Evolutionary conservation across 2,329 filamentous ascomycete genomes (phyloP).

Genomic region (Xylaria arbuscula): DNA sequence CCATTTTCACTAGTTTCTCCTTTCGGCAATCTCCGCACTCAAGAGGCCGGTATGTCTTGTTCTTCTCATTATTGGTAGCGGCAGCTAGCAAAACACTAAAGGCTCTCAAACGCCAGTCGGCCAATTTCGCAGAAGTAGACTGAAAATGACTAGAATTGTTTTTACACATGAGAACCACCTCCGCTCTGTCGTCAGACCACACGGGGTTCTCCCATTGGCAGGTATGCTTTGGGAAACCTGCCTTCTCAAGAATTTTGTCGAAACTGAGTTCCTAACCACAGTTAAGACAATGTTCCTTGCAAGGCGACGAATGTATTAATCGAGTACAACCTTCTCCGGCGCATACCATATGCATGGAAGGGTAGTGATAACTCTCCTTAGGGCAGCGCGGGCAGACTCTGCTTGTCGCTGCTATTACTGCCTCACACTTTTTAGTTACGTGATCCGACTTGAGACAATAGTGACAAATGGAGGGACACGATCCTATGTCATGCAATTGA

Average conservation of each 20-base stretch:
- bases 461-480: neutral
- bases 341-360: neutral
- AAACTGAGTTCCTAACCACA: constrained; percentile 23
- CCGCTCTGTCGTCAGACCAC: neutral
- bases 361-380: constrained; percentile 5
- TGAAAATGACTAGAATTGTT: neutral
- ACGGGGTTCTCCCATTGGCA: constrained; percentile 13
- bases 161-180: neutral
- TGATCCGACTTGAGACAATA: neutral
- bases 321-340: neutral
- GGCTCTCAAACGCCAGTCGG: neutral
- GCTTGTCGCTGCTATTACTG: neutral
- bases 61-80: neutral
- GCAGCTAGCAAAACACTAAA: neutral
- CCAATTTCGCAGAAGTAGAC: neutral
- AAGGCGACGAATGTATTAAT: neutral
- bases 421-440: neutral
- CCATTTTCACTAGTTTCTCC: too few relatives aligned
- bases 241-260: neutral
- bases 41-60: neutral
- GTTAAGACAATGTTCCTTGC: constrained; percentile 5
- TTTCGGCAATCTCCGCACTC: too few relatives aligned
- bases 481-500: neutral
- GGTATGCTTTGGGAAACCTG: neutral
- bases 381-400: constrained; percentile 1